These are phyloP conservation scores for Russula sp. DNA, from an alignment of 768 basidiomycete genomes.

Conservation along the genomic window DNA sequence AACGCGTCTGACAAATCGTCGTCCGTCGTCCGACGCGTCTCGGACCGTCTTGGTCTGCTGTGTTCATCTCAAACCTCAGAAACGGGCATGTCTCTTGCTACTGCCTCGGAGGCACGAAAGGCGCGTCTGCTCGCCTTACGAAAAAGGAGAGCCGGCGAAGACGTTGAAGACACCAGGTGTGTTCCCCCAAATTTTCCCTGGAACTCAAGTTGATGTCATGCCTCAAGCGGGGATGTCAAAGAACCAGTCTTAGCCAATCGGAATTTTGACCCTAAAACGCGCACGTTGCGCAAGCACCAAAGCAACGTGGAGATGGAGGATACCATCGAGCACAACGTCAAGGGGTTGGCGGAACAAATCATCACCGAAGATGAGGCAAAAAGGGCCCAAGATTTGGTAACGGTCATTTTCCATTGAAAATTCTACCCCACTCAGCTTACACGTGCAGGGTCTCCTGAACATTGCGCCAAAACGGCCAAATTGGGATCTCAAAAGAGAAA, in stretches of 20 bases:
- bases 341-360: constrained; percentile 78
- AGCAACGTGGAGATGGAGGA: constrained; percentile 60
- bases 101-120: constrained; percentile 75
- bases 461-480: constrained; percentile 96
- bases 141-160: constrained; percentile 59
- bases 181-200: constrained; percentile 25
- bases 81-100: constrained; percentile 54
- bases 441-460: constrained; percentile 80
- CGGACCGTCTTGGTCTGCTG: not conserved
- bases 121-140: constrained; percentile 71
- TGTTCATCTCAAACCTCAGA: not conserved
- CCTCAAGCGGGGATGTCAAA: constrained; percentile 13
- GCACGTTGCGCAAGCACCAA: constrained; percentile 62
- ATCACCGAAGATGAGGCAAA: constrained; percentile 81
- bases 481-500: constrained; percentile 92
- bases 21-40: not conserved
- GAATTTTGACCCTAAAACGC: constrained; percentile 87
- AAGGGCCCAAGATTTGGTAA: constrained; percentile 80
- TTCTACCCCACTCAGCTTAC: constrained; percentile 3
- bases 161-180: constrained; percentile 36
- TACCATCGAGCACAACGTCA: constrained; percentile 81
- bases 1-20: constrained; percentile 17
- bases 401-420: constrained; percentile 24
- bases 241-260: constrained; percentile 57
- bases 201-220: not conserved